Conservation (phyloP, 495 filamentous ascomycete genomes). For the Penicillium ucsense region DNA sequence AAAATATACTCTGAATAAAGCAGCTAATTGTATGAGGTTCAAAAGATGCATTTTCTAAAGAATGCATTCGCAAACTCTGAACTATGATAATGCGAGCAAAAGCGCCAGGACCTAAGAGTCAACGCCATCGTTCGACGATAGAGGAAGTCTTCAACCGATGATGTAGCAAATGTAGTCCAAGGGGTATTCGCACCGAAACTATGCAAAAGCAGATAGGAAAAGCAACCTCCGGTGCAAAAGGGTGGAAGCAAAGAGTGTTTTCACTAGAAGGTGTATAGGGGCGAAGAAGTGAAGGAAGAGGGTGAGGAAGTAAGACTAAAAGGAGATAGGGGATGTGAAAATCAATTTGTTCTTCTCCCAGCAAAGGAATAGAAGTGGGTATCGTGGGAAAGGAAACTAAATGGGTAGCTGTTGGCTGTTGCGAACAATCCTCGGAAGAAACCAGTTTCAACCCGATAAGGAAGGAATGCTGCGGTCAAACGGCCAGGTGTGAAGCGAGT, state of each 20-base stretch:
- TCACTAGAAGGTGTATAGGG: neutral
- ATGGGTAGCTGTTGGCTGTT: slow-evolving; percentile 5
- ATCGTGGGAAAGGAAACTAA: slow-evolving; percentile 5
- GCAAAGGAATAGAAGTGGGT: slow-evolving; percentile 12
- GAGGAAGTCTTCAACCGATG: slow-evolving; percentile 14
- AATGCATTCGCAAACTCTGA: no score
- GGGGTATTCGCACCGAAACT: slow-evolving; percentile 32
- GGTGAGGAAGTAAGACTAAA: slow-evolving; percentile 1
- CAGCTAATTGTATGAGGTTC: no score
- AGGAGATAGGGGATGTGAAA: slow-evolving; percentile 11
- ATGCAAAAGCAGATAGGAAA: slow-evolving; percentile 25
- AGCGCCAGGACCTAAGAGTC: neutral
- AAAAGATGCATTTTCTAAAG: no score
- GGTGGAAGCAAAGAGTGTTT: neutral
- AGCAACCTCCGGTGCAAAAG: slow-evolving; percentile 9
- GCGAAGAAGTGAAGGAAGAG: neutral
- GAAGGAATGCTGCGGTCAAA: slow-evolving; percentile 2
- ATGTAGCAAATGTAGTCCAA: slow-evolving; percentile 26
- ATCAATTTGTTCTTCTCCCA: slow-evolving; percentile 9
- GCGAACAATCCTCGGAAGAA: neutral
- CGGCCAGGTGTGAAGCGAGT: slow-evolving; percentile 12
- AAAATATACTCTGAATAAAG: no score
- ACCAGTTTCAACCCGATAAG: no score
- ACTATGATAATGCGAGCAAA: no score
- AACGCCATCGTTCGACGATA: neutral